Percentiles rank a stretch among this genome's conserved stretches.
Conservation (phyloP, 2,329 filamentous ascomycete species). For the Diaporthe sp. region DNA sequence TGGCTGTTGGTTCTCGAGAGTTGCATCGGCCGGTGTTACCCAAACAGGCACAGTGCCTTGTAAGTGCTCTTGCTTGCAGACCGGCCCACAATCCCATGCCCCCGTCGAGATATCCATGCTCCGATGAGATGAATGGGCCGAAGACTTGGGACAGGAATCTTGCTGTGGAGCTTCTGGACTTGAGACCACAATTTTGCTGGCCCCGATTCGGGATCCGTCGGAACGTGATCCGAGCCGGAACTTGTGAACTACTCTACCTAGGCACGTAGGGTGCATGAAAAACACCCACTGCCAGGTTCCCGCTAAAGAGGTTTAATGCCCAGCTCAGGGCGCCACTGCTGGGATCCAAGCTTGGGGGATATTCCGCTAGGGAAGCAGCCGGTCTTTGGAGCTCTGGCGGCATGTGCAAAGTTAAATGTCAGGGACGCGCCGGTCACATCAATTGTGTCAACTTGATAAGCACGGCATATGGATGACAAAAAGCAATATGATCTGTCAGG, state of each 20-base stretch:
- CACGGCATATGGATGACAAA: background rate
- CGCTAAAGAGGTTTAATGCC: constrained; percentile 5
- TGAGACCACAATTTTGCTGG: background rate
- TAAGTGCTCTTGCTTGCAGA: constrained; percentile 1
- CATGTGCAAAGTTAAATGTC: constrained; percentile 15
- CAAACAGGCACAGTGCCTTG: constrained; percentile 22
- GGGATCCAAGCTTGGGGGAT: constrained; percentile 15
- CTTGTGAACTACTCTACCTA: background rate
- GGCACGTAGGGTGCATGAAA: background rate
- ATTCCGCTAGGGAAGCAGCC: background rate
- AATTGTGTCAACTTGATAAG: constrained; percentile 19
- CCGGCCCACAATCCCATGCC: background rate
- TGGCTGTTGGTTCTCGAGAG: constrained; percentile 10
- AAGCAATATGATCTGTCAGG: background rate
- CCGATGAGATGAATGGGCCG: background rate
- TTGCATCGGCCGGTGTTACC: constrained; percentile 33
- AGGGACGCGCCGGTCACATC: constrained; percentile 11
- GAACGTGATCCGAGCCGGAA: constrained; percentile 14
- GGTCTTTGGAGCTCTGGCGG: background rate
- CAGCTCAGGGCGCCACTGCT: background rate
- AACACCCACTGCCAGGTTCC: background rate
- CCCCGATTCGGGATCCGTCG: background rate
- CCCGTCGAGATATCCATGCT: constrained; percentile 5
- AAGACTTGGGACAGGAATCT: background rate
- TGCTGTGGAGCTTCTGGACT: background rate